These are phyloP conservation scores for Monosporascus sp. DNA, from an alignment of 2,329 filamentous ascomycete genomes.

Conservation along the genomic window DNA sequence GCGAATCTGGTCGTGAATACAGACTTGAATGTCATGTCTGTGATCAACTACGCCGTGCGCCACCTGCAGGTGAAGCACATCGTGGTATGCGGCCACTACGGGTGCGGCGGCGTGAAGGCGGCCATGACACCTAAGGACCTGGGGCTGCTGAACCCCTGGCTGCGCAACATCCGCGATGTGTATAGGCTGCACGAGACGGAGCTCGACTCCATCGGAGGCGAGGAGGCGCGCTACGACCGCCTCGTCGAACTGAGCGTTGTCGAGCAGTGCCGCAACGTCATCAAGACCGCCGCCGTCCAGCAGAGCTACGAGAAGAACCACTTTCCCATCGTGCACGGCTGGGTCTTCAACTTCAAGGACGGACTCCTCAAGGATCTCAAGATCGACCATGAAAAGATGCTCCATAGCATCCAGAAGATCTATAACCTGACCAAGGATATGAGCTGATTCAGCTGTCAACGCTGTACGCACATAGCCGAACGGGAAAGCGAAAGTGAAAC, in stretches of 20 bases:
- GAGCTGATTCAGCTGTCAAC: not conserved
- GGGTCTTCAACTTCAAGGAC: slow-evolving; percentile 66
- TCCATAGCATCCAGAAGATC: slow-evolving; percentile 57
- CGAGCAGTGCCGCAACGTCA: slow-evolving; percentile 70
- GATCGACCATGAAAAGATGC: slow-evolving; percentile 52
- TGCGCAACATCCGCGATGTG: slow-evolving; percentile 69
- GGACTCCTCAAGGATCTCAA: slow-evolving; percentile 61
- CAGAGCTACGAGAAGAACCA: slow-evolving; percentile 58
- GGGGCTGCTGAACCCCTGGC: slow-evolving; percentile 67
- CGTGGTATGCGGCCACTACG: slow-evolving; percentile 73
- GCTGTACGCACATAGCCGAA: not conserved
- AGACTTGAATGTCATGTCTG: slow-evolving; percentile 73
- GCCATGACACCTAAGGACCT: slow-evolving; percentile 67
- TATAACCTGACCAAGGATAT: slow-evolving; percentile 43
- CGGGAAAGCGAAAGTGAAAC: not conserved
- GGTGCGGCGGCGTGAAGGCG: slow-evolving; percentile 70
- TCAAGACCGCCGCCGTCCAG: slow-evolving; percentile 76
- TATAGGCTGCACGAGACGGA: slow-evolving; percentile 67
- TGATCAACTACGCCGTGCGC: slow-evolving; percentile 81
- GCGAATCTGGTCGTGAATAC: slow-evolving; percentile 78
- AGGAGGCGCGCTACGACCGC: slow-evolving; percentile 57
- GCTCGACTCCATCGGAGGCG: slow-evolving; percentile 57
- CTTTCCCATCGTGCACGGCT: slow-evolving; percentile 67
- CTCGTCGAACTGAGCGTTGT: slow-evolving; percentile 81
- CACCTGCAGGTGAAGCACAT: slow-evolving; percentile 79